Percentiles rank a stretch among this genome's conserved stretches.
Evolutionary conservation across 1,284 basidiomycete species (phyloP).

Genomic region (Microbotryum saponariae): DNA sequence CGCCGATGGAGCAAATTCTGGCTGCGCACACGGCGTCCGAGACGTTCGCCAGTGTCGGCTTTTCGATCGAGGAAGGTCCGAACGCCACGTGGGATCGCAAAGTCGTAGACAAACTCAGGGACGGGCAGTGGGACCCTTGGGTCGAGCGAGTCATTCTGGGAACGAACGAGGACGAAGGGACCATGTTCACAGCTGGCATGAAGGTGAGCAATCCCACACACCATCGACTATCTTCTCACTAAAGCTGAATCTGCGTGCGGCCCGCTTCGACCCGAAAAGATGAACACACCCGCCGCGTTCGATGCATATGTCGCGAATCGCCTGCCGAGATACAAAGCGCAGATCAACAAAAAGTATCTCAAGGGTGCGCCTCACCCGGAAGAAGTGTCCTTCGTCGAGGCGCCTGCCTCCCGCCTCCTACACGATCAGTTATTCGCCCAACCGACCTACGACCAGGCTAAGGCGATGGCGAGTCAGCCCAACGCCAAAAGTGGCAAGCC

Average conservation of each 20-base stretch:
- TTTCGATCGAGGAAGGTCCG: constrained; percentile 19
- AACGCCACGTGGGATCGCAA: constrained; percentile 10
- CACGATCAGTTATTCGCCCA: constrained; percentile 27
- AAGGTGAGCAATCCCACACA: background rate
- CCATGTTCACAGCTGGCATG: constrained; percentile 14
- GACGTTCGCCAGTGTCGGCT: constrained; percentile 7
- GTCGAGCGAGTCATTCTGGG: constrained; percentile 18
- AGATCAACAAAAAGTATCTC: constrained; percentile 11
- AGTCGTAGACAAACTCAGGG: constrained; percentile 6
- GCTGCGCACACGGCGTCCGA: constrained; percentile 11
- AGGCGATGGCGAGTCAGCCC: background rate
- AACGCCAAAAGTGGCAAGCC: background rate
- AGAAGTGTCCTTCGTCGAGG: background rate
- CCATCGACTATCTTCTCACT: background rate
- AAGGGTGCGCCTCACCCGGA: background rate
- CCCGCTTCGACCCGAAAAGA: background rate
- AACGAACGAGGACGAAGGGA: constrained; percentile 24
- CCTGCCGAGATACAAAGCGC: background rate
- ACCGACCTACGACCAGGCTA: constrained; percentile 21
- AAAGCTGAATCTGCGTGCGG: background rate
- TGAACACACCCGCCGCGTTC: constrained; percentile 7
- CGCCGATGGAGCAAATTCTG: constrained; percentile 7
- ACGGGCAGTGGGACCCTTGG: constrained; percentile 25
- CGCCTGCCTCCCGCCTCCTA: constrained; percentile 14
- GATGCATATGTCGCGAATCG: constrained; percentile 7